Evolutionary conservation across 2,329 filamentous ascomycete species (phyloP).

Genomic region (Calonectria ilicicola): DNA sequence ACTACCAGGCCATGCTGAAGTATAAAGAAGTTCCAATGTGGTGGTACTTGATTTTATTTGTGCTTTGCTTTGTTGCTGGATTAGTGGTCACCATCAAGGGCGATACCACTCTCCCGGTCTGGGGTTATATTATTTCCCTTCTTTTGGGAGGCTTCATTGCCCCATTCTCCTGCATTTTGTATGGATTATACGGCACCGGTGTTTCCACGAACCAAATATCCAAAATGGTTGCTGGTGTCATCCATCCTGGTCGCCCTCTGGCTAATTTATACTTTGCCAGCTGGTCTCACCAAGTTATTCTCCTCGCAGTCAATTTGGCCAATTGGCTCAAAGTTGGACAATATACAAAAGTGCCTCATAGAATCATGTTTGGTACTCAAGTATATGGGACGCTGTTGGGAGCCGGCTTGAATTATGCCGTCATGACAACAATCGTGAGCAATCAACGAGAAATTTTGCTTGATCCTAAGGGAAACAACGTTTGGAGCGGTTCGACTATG

Average conservation of each 20-base stretch:
- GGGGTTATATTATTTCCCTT: background rate
- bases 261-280: constrained; percentile 58
- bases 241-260: constrained; percentile 54
- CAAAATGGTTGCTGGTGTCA: constrained; percentile 60
- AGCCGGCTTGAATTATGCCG: background rate
- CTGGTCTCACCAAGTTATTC: constrained; percentile 48
- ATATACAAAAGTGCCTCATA: background rate
- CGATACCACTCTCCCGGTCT: background rate
- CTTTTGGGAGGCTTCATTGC: background rate
- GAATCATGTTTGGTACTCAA: background rate
- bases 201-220: constrained; percentile 39
- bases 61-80: background rate
- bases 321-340: constrained; percentile 47
- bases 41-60: background rate
- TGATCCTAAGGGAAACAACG: constrained; percentile 54
- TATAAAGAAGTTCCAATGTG: background rate
- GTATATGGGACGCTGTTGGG: background rate
- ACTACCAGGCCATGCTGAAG: background rate
- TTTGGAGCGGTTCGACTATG: constrained; percentile 62
- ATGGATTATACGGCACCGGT: constrained; percentile 34
- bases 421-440: constrained; percentile 49
- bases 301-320: constrained; percentile 45
- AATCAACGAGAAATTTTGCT: constrained; percentile 55
- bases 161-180: constrained; percentile 38
- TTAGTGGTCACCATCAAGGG: background rate